Evolutionary conservation across 1,284 basidiomycete genomes (phyloP).

Genomic region (Acaromyces ingoldii): DNA sequence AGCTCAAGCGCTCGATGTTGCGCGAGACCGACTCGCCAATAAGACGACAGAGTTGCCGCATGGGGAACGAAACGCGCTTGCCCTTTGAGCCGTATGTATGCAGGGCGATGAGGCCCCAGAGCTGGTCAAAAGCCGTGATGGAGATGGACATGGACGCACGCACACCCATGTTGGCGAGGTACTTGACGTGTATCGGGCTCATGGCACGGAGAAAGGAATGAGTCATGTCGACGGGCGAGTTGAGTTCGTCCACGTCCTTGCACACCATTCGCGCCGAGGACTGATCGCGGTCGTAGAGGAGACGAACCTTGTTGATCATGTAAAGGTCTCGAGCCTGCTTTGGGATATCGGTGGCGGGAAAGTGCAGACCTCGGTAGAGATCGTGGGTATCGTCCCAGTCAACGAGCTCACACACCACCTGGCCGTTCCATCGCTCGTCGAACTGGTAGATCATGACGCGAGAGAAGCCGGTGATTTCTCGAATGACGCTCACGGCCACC

Average conservation of each 20-base stretch:
- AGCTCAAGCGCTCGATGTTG: slow-evolving; percentile 76
- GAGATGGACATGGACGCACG: slow-evolving; percentile 56
- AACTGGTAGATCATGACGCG: slow-evolving; percentile 85
- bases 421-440: slow-evolving; percentile 62
- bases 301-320: slow-evolving; percentile 68
- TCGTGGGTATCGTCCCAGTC: slow-evolving; percentile 77
- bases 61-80: slow-evolving; percentile 78
- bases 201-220: slow-evolving; percentile 80
- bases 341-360: slow-evolving; percentile 61
- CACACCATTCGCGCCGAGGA: slow-evolving; percentile 73
- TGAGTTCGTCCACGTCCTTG: slow-evolving; percentile 63
- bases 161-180: slow-evolving; percentile 52
- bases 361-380: slow-evolving; percentile 70
- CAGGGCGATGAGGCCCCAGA: slow-evolving; percentile 81
- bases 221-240: slow-evolving; percentile 76
- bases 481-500: slow-evolving; percentile 71
- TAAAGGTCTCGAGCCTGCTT: slow-evolving; percentile 60
- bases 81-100: slow-evolving; percentile 74
- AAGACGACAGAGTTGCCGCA: slow-evolving; percentile 65
- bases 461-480: slow-evolving; percentile 59
- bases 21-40: slow-evolving; percentile 76
- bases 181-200: slow-evolving; percentile 83
- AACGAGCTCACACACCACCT: slow-evolving; percentile 76
- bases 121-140: slow-evolving; percentile 72
- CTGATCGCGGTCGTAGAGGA: slow-evolving; percentile 74